Conservation (phyloP, 768 basidiomycete species). For the Rhizopogon vulgaris region DNA sequence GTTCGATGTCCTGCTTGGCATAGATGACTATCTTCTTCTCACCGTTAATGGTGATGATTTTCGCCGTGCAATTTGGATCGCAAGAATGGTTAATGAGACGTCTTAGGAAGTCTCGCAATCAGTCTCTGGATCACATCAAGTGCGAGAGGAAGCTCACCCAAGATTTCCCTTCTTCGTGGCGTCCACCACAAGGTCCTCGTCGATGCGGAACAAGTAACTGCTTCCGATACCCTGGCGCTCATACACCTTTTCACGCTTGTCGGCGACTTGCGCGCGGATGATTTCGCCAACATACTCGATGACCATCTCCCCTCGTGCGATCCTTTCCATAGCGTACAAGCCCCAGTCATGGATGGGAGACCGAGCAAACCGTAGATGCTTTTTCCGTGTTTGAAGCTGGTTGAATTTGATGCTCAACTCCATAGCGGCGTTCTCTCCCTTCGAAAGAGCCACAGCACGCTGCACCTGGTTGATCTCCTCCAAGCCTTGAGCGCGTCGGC, state of each 20-base stretch:
- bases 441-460: slow-evolving; percentile 67
- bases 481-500: slow-evolving; percentile 84
- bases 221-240: slow-evolving; percentile 97
- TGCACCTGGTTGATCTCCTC: slow-evolving; percentile 95
- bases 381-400: slow-evolving; percentile 96
- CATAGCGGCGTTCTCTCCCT: slow-evolving; percentile 64
- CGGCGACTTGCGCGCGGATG: slow-evolving; percentile 91
- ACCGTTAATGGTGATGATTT: slow-evolving; percentile 85
- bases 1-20: slow-evolving; percentile 91
- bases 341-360: slow-evolving; percentile 99
- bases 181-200: slow-evolving; percentile 96
- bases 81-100: slow-evolving; percentile 99
- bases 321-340: slow-evolving; percentile 94
- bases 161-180: slow-evolving; percentile 99
- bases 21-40: slow-evolving; percentile 99
- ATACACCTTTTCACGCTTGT: slow-evolving; percentile 95
- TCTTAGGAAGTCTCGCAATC: slow-evolving; percentile 34
- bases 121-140: neutral
- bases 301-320: slow-evolving; percentile 94
- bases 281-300: slow-evolving; percentile 99
- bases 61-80: slow-evolving; percentile 88
- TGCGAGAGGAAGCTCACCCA: slow-evolving; percentile 55
- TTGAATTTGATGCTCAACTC: slow-evolving; percentile 93
- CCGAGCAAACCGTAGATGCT: slow-evolving; percentile 90
- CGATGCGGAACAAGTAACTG: slow-evolving; percentile 96